Evolutionary conservation across 2,329 filamentous ascomycete genomes (phyloP), one percentile per base, ranked within the genome.

Genomic region (Coniochaeta sp.): DNA sequence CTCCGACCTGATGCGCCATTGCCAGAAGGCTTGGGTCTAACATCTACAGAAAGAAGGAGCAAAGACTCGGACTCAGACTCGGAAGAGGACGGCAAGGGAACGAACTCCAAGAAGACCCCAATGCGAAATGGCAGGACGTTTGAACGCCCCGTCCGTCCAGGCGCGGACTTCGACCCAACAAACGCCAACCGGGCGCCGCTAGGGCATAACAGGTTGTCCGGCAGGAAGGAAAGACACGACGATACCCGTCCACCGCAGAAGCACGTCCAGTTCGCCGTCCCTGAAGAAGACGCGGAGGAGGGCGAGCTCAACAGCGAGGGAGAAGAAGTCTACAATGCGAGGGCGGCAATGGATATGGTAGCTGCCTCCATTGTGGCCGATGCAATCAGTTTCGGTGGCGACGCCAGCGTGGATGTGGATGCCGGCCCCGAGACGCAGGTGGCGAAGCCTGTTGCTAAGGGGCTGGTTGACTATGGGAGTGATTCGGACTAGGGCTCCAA

Each of bases 1-100:
- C 69, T 87, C 7, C 66, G 73, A 0, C 55, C 59, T 7, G 38
- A 30, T 1, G 50, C 30, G 7, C 8, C 9, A 0, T 52, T 65
- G 16, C 63, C 65, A 1, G 33, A 54, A 2, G 61, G 61, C 0
- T 59, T 57, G 45, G 40, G 56, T 1, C 42, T 63, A 2, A 63
- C 58, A 2, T 57, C 58, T 6, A 56, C 56, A 1, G 61, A 57
- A 33, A 58, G 61, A 16, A 48, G 45, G 26, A 48, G 16, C n/a
- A 20, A 14, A 22, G 26, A 28, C 9, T 13, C 22, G 6, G 28
- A 28, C 8, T 48, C 45, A 6, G 26, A 28, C 6, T 48, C 45
- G 18, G 45, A 31, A 18, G 27, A 48, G 3, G 45, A 48, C n/a
- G 4, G 10, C 3, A 42, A 42, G 20, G 22, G 12, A 9, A 20